Evolutionary conservation across 331 rosid genomes (phyloP).

Genomic region (Acacia concinna): DNA sequence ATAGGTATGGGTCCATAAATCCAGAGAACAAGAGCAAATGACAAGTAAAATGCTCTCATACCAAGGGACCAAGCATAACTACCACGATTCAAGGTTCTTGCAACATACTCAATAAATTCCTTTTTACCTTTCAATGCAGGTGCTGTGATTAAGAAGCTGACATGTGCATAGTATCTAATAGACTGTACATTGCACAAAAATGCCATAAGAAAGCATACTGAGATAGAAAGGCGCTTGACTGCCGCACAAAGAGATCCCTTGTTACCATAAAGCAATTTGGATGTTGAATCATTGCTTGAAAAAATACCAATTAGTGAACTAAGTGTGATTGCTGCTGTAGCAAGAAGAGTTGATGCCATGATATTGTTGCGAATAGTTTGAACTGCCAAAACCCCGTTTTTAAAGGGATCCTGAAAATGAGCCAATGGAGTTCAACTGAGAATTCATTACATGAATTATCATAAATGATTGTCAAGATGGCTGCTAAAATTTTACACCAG

Average conservation of each 20-base stretch:
- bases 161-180: slow-evolving; percentile 65
- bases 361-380: slow-evolving; percentile 75
- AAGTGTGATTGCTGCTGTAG: slow-evolving; percentile 65
- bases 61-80: slow-evolving; percentile 67
- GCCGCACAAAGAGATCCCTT: slow-evolving; percentile 40
- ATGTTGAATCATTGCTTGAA: slow-evolving; percentile 47
- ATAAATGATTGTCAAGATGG: background rate
- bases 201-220: slow-evolving; percentile 64
- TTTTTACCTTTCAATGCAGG: slow-evolving; percentile 48
- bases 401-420: slow-evolving; percentile 73
- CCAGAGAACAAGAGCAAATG: slow-evolving; percentile 74
- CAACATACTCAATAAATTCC: slow-evolving; percentile 43
- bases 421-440: slow-evolving; percentile 30
- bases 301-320: slow-evolving; percentile 62
- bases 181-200: slow-evolving; percentile 69
- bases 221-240: slow-evolving; percentile 56
- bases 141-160: slow-evolving; percentile 61
- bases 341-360: slow-evolving; percentile 68
- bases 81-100: slow-evolving; percentile 56
- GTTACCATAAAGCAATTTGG: slow-evolving; percentile 52
- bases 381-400: slow-evolving; percentile 60
- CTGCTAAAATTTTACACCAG: background rate
- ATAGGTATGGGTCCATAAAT: slow-evolving; percentile 68
- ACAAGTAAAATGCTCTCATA: slow-evolving; percentile 58
- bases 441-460: background rate